Evolutionary conservation across 352 stramenopile genomes (phyloP).

Genomic region (Phytophthora kernoviae): DNA sequence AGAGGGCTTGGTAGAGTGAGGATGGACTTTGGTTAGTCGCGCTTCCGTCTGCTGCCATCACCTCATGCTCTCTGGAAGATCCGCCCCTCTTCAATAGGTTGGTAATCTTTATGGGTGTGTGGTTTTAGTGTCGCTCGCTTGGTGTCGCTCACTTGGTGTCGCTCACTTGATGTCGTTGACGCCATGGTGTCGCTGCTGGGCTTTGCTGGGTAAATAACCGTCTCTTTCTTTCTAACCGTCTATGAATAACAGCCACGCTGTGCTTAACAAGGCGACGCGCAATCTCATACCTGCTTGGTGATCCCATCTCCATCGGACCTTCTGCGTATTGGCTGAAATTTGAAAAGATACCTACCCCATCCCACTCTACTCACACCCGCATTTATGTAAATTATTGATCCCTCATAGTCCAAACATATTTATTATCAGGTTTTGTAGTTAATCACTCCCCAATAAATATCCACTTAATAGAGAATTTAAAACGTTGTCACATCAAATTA

Average conservation of each 20-base stretch:
- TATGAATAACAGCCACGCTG: not conserved
- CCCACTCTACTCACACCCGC: not conserved
- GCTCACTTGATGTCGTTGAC: not conserved
- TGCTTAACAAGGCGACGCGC: too few relatives aligned
- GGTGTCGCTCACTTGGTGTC: too few relatives aligned
- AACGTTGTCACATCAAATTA: not conserved
- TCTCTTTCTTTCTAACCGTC: not conserved
- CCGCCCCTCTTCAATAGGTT: too few relatives aligned
- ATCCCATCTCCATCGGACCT: not conserved
- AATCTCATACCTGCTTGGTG: constrained; percentile 1
- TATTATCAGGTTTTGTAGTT: not conserved
- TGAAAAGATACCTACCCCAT: not conserved
- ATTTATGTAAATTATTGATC: too few relatives aligned
- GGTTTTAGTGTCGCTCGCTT: too few relatives aligned
- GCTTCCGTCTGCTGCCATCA: too few relatives aligned
- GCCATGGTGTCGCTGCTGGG: not conserved
- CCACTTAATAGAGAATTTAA: not conserved
- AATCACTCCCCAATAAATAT: not conserved
- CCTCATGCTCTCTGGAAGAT: too few relatives aligned
- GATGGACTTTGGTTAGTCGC: too few relatives aligned
- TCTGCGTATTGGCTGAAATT: not conserved
- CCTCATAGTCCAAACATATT: not conserved
- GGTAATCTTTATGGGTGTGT: too few relatives aligned
- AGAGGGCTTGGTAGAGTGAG: too few relatives aligned
- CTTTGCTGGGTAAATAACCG: not conserved